Evolutionary conservation across 331 rosid genomes (phyloP).

Genomic region (Pyrus hybrid): DNA sequence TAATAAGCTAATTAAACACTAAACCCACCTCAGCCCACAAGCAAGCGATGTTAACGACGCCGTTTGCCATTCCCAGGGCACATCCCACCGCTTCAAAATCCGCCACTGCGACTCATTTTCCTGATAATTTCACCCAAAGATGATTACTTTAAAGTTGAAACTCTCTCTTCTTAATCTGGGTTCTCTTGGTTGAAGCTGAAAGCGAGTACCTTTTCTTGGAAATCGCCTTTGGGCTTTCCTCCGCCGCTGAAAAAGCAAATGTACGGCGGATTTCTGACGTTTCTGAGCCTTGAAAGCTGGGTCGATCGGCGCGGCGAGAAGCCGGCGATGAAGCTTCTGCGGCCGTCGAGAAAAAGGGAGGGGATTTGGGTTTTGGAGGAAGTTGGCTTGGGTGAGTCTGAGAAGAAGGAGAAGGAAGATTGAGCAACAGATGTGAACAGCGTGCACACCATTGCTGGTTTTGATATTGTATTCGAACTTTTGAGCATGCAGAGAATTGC

Average conservation of each 20-base stretch:
- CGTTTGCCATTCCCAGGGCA: slow-evolving; percentile 98
- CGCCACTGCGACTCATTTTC: slow-evolving; percentile 48
- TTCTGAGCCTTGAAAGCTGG: background rate
- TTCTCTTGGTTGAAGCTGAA: background rate
- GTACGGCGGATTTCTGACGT: slow-evolving; percentile 12
- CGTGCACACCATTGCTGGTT: slow-evolving; percentile 31
- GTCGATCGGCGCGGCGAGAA: background rate
- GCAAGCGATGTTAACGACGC: slow-evolving; percentile 75
- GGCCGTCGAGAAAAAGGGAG: slow-evolving; percentile 20
- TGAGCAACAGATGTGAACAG: slow-evolving; percentile 32
- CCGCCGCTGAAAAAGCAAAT: slow-evolving; percentile 48
- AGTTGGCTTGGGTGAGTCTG: slow-evolving; percentile 23
- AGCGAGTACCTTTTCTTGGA: slow-evolving; percentile 33
- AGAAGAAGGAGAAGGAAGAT: slow-evolving; percentile 27
- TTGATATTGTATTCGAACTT: background rate
- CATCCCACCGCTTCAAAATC: slow-evolving; percentile 83
- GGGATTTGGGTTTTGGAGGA: slow-evolving; percentile 23
- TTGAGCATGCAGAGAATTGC: background rate
- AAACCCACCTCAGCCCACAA: slow-evolving; percentile 80
- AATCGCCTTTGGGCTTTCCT: slow-evolving; percentile 36
- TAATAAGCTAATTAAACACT: background rate
- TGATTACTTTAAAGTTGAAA: no score
- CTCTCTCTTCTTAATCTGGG: background rate
- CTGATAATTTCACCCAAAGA: slow-evolving; percentile 28
- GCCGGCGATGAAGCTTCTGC: slow-evolving; percentile 1